Percentiles rank a stretch among this genome's conserved stretches.
phyloP scores from a whole-genome alignment of 1,139 yeast genomes.

The Pichia sp. region DNA sequence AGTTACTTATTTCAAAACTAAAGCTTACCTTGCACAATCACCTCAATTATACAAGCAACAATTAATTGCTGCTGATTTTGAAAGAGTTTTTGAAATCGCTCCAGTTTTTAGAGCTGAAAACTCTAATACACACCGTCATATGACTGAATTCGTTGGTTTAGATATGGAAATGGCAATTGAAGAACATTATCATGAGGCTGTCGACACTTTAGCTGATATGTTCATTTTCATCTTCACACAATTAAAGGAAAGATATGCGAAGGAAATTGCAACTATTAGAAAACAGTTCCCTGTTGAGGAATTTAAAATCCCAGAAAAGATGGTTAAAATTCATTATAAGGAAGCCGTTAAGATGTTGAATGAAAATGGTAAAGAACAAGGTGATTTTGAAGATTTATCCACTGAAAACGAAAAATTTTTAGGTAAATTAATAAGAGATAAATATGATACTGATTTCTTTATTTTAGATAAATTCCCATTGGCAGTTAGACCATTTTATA shows the following conservation, averaged over 20 bases:
- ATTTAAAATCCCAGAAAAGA: slow-evolving; percentile 86
- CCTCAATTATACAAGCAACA: slow-evolving; percentile 98
- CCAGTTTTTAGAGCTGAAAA: slow-evolving; percentile 99
- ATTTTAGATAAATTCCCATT: slow-evolving; percentile 97
- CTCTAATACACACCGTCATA: slow-evolving; percentile 97
- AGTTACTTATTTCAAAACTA: slow-evolving; percentile 84
- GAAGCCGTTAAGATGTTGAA: slow-evolving; percentile 87
- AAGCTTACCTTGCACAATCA: slow-evolving; percentile 93
- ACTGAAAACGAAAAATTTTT: slow-evolving; percentile 92
- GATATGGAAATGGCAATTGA: slow-evolving; percentile 98
- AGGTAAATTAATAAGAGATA: slow-evolving; percentile 87
- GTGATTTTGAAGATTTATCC: slow-evolving; percentile 80
- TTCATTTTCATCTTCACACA: slow-evolving; percentile 84
- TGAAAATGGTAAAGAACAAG: slow-evolving; percentile 76
- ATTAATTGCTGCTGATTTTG: slow-evolving; percentile 96
- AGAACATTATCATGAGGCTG: slow-evolving; percentile 94
- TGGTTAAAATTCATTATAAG: slow-evolving; percentile 84
- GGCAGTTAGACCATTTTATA: slow-evolving; percentile 94
- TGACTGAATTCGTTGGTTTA: slow-evolving; percentile 97
- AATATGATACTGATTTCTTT: slow-evolving; percentile 95
- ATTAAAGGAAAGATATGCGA: slow-evolving; percentile 69
- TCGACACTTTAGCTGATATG: slow-evolving; percentile 76
- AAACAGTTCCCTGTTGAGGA: slow-evolving; percentile 97
- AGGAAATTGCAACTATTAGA: slow-evolving; percentile 86
- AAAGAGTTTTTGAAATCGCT: slow-evolving; percentile 89